Conservation (phyloP, 768 basidiomycete genomes). For the Coprinopsis strossmayeri region DNA sequence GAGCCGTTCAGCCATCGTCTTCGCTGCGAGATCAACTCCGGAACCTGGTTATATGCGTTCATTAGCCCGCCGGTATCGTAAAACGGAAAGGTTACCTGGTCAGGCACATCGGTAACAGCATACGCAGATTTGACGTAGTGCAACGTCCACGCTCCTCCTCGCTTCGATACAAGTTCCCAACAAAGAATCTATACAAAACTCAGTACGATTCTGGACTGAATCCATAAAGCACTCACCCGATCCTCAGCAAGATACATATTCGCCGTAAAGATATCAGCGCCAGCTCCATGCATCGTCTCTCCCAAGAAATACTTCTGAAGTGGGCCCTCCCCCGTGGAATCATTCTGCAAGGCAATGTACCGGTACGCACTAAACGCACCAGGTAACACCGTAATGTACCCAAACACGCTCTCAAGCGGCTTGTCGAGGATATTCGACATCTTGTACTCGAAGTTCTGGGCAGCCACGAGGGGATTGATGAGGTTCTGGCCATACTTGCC, state of each 20-base stretch:
- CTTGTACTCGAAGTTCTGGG: conserved; percentile 87
- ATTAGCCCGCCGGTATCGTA: no score
- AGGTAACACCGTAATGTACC: conserved; percentile 91
- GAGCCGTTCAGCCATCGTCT: conserved; percentile 97
- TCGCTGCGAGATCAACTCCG: conserved; percentile 91
- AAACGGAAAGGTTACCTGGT: conserved; percentile 47
- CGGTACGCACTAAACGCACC: conserved; percentile 91
- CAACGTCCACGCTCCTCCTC: conserved; percentile 82
- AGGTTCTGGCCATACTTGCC: conserved; percentile 76
- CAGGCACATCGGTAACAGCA: conserved; percentile 89
- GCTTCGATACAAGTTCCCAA: conserved; percentile 95
- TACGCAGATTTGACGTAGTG: conserved; percentile 97
- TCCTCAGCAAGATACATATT: conserved; percentile 97
- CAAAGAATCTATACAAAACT: conserved; percentile 62
- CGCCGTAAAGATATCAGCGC: conserved; percentile 88
- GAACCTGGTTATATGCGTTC: no score
- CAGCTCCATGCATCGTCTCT: conserved; percentile 88
- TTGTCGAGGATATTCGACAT: conserved; percentile 93
- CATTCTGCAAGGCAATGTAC: conserved; percentile 89
- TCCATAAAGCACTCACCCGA: conserved; percentile 36
- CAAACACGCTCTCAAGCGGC: conserved; percentile 83
- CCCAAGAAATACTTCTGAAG: conserved; percentile 96
- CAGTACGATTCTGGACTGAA: not conserved
- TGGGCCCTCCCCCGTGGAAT: conserved; percentile 73
- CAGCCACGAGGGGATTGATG: conserved; percentile 74